Conservation (phyloP, 129 eudicot species). For the Lactuca saligna region DNA sequence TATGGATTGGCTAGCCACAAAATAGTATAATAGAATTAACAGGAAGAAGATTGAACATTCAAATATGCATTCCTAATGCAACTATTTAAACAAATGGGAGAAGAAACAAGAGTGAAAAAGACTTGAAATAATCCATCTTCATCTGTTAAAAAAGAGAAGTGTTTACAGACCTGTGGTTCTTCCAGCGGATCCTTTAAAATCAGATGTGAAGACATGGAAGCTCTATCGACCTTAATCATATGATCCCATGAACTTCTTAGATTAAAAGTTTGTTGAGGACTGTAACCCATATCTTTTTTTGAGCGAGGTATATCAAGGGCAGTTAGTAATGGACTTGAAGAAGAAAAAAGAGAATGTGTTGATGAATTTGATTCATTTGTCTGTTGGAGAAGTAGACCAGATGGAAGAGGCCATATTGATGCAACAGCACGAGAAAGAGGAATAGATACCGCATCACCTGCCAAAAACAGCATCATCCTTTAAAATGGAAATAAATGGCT, state of each 20-base stretch:
- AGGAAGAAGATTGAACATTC: slow-evolving; percentile 3
- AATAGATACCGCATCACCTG: slow-evolving; percentile 82
- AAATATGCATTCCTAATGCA: slow-evolving; percentile 10
- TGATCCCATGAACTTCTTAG: slow-evolving; percentile 41
- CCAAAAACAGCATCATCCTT: slow-evolving; percentile 25
- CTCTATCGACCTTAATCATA: slow-evolving; percentile 43
- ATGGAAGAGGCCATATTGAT: slow-evolving; percentile 97
- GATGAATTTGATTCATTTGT: slow-evolving; percentile 58
- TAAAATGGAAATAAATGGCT: slow-evolving; percentile 1
- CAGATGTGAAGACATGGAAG: slow-evolving; percentile 67
- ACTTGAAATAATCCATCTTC: background rate
- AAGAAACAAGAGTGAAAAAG: background rate
- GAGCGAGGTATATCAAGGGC: slow-evolving; percentile 56
- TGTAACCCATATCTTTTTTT: slow-evolving; percentile 68
- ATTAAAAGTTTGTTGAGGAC: slow-evolving; percentile 51
- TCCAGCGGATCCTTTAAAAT: slow-evolving; percentile 77
- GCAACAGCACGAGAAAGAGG: slow-evolving; percentile 65
- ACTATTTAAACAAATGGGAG: background rate
- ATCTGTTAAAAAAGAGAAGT: background rate
- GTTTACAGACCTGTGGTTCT: slow-evolving; percentile 77
- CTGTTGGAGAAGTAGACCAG: slow-evolving; percentile 88
- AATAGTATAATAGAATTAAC: slow-evolving; percentile 19
- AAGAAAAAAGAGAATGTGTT: slow-evolving; percentile 43
- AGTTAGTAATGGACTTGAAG: slow-evolving; percentile 57
- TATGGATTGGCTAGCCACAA: slow-evolving; percentile 56